Conservation (phyloP, 2,329 filamentous ascomycete genomes). For the Cladosporium sp. region DNA sequence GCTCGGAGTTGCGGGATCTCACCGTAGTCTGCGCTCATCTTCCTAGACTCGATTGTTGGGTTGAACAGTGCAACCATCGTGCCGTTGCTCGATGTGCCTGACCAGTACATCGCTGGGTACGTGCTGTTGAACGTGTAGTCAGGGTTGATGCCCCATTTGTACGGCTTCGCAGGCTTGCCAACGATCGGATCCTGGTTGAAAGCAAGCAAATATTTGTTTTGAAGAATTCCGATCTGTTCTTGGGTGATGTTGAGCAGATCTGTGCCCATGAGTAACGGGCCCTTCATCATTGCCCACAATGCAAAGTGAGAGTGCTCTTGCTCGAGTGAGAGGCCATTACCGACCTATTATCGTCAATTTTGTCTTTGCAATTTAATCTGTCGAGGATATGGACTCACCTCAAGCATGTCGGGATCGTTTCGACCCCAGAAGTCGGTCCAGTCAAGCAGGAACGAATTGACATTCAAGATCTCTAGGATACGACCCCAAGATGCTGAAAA, state of each 20-base stretch:
- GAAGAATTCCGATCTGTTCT: conserved; percentile 42
- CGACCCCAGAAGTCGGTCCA: conserved; percentile 38
- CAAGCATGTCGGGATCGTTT: conserved; percentile 37
- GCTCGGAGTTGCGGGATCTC: conserved; percentile 42
- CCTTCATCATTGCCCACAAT: conserved; percentile 47
- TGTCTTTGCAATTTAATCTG: too few relatives aligned
- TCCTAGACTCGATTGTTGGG: conserved; percentile 30
- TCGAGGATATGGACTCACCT: conserved; percentile 15
- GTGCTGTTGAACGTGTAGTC: conserved; percentile 48
- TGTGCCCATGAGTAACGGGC: conserved; percentile 47
- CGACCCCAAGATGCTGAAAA: conserved; percentile 16
- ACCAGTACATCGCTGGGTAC: conserved; percentile 49
- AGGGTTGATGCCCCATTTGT: conserved; percentile 47
- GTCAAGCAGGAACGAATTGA: conserved; percentile 33
- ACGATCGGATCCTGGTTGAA: conserved; percentile 47
- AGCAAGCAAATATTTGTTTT: conserved; percentile 47
- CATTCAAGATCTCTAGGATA: conserved; percentile 34
- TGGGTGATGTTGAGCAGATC: conserved; percentile 39
- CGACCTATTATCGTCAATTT: conserved; percentile 22
- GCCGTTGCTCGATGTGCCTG: conserved; percentile 40
- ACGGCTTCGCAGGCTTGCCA: conserved; percentile 39
- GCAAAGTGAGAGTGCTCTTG: conserved; percentile 44
- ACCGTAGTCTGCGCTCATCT: conserved; percentile 37
- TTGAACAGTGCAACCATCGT: conserved; percentile 50
- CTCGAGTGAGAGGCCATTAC: conserved; percentile 36